phyloP scores from a whole-genome alignment of 345 rosid genomes.

The Linum trigynum region DNA sequence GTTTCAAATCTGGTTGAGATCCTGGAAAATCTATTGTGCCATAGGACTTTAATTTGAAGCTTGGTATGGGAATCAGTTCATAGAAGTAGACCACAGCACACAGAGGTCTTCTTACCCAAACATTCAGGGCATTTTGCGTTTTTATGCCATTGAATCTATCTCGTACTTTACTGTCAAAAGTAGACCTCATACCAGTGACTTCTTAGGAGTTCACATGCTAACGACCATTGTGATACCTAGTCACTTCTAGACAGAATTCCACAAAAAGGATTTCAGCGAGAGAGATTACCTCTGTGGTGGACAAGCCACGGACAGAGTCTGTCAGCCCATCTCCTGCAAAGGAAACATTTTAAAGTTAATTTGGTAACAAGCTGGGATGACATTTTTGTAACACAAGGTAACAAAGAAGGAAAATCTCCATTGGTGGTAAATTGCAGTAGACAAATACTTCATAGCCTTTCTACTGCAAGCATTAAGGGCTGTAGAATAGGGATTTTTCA shows the following conservation, averaged over 20 bases:
- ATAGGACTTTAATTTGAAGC: no score
- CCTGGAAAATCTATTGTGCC: no score
- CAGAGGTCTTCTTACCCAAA: no score
- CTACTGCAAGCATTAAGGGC: not conserved
- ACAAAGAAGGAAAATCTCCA: not conserved
- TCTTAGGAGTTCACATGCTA: not conserved
- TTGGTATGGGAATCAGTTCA: no score
- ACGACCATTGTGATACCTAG: not conserved
- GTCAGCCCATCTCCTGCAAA: conserved; percentile 83
- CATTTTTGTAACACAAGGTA: not conserved
- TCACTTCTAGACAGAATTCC: not conserved
- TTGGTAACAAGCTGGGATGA: not conserved
- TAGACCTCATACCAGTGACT: not conserved
- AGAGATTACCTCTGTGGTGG: conserved; percentile 64
- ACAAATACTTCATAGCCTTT: not conserved
- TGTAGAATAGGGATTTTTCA: not conserved
- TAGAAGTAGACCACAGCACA: no score
- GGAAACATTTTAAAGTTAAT: not conserved
- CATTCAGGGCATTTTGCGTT: no score
- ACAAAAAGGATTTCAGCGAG: not conserved
- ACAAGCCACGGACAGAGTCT: conserved; percentile 61
- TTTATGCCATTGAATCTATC: no score
- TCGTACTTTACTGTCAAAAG: conserved; percentile 3
- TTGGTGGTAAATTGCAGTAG: not conserved
- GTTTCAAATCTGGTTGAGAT: no score